Percentiles rank a stretch among this genome's conserved stretches.
These are phyloP conservation scores for Lipomyces lipofer DNA, from an alignment of 805 yeast genomes.

Conservation along the genomic window DNA sequence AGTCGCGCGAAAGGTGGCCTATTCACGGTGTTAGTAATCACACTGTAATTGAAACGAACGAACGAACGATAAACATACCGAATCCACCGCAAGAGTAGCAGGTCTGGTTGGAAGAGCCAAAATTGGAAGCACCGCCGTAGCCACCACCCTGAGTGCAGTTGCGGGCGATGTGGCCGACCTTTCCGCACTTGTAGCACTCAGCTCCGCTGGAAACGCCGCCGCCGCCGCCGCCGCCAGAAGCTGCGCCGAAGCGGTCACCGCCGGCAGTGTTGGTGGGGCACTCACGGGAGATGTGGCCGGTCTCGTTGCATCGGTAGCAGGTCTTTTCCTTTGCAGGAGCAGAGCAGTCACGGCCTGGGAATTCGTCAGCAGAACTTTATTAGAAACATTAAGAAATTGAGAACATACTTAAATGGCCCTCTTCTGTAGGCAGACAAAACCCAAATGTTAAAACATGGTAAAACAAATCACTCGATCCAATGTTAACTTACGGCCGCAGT, in stretches of 20 bases:
- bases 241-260: not conserved
- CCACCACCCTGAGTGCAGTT: conserved; percentile 60
- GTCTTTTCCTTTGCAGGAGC: conserved; percentile 83
- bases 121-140: conserved; percentile 53
- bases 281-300: conserved; percentile 85
- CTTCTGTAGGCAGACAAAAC: too few relatives aligned
- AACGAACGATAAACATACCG: too few relatives aligned
- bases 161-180: conserved; percentile 85
- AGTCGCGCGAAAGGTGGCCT: conserved; percentile 84
- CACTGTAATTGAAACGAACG: too few relatives aligned
- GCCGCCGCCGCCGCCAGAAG: conserved; percentile 29
- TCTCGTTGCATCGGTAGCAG: conserved; percentile 90
- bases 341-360: conserved; percentile 82
- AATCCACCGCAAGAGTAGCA: conserved; percentile 88
- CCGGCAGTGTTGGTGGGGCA: conserved; percentile 56
- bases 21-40: too few relatives aligned
- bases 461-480: too few relatives aligned
- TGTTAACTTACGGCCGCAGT: too few relatives aligned
- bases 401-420: conserved; percentile 30
- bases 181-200: conserved; percentile 91
- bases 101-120: conserved; percentile 85
- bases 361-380: conserved; percentile 50
- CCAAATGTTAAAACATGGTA: too few relatives aligned
- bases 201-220: conserved; percentile 44
- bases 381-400: not conserved